phyloP scores from a whole-genome alignment of 108 stramenopile genomes.

The Nannochloropsis salina region DNA sequence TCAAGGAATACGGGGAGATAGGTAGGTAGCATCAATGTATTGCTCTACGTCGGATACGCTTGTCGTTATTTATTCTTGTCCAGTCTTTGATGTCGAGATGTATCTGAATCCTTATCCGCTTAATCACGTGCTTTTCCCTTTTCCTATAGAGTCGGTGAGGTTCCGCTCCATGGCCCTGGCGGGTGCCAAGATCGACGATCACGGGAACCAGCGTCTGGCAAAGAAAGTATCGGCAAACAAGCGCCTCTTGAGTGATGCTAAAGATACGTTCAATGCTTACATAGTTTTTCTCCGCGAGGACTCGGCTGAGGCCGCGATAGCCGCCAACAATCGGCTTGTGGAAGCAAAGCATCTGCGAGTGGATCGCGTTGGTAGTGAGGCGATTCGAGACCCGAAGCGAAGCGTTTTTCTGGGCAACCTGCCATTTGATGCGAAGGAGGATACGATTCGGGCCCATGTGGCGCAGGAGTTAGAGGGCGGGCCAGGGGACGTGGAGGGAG shows the following conservation, averaged over 20 bases:
- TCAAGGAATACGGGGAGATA: slow-evolving; percentile 44
- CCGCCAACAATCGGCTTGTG: slow-evolving; percentile 34
- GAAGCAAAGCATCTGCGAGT: slow-evolving; percentile 49
- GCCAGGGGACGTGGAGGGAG: slow-evolving; percentile 43
- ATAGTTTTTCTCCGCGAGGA: slow-evolving; percentile 31
- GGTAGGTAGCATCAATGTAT: background rate
- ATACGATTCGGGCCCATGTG: slow-evolving; percentile 47
- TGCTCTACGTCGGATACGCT: background rate
- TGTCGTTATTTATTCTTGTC: background rate
- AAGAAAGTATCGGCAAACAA: slow-evolving; percentile 49
- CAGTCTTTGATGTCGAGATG: background rate
- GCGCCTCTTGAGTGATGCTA: slow-evolving; percentile 42
- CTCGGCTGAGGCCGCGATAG: slow-evolving; percentile 31
- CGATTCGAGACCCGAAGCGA: slow-evolving; percentile 36
- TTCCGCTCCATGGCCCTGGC: slow-evolving; percentile 51
- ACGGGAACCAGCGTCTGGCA: slow-evolving; percentile 47
- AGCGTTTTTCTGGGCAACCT: slow-evolving; percentile 50
- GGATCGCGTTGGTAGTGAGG: slow-evolving; percentile 31
- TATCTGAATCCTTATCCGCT: background rate
- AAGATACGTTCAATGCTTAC: slow-evolving; percentile 54
- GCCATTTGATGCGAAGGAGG: slow-evolving; percentile 48
- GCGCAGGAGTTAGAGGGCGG: slow-evolving; percentile 39
- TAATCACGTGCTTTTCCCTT: too few relatives aligned
- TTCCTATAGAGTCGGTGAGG: slow-evolving; percentile 41
- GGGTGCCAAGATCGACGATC: slow-evolving; percentile 45